phyloP scores from a whole-genome alignment of 1,284 basidiomycete species.

The Neonothopanus nambi region DNA sequence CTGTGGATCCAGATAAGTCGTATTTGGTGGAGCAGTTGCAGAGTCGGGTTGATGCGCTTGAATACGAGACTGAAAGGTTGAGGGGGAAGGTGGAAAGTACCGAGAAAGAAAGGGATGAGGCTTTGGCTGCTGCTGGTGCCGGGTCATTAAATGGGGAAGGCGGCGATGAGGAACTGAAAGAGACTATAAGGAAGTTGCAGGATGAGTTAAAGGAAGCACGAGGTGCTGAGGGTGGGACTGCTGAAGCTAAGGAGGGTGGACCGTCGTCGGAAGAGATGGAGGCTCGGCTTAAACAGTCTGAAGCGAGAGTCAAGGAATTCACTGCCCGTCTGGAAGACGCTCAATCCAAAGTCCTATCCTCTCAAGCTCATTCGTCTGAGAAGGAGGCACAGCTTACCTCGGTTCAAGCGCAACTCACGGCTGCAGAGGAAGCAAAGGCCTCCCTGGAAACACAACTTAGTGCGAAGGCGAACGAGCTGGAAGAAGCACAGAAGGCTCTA shows the following conservation, averaged over 20 bases:
- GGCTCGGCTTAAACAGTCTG: not conserved
- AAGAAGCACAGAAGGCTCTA: constrained; percentile 8
- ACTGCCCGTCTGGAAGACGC: constrained; percentile 10
- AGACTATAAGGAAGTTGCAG: not conserved
- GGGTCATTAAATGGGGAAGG: not conserved
- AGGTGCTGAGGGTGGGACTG: not conserved
- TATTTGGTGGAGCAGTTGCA: constrained; percentile 45
- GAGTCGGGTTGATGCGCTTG: constrained; percentile 52
- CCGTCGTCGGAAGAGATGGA: not conserved
- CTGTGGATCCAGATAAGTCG: constrained; percentile 23
- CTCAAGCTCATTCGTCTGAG: constrained; percentile 3
- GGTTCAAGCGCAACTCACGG: constrained; percentile 43
- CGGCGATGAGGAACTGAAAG: constrained; percentile 1
- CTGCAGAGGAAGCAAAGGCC: not conserved
- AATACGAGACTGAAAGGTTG: constrained; percentile 56
- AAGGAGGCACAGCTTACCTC: not conserved
- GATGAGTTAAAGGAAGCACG: constrained; percentile 3
- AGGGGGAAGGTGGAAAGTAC: constrained; percentile 47
- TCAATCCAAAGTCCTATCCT: not conserved
- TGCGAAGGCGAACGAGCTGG: not conserved
- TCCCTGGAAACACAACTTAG: not conserved
- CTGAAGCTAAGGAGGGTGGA: not conserved
- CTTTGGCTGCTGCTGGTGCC: too few species aligned
- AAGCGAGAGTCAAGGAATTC: not conserved
- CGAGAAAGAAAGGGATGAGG: constrained; percentile 47